Evolutionary conservation across 106 monocot genomes (phyloP), one percentile per base, ranked within the genome.

Genomic region (Apostasia ramifera): DNA sequence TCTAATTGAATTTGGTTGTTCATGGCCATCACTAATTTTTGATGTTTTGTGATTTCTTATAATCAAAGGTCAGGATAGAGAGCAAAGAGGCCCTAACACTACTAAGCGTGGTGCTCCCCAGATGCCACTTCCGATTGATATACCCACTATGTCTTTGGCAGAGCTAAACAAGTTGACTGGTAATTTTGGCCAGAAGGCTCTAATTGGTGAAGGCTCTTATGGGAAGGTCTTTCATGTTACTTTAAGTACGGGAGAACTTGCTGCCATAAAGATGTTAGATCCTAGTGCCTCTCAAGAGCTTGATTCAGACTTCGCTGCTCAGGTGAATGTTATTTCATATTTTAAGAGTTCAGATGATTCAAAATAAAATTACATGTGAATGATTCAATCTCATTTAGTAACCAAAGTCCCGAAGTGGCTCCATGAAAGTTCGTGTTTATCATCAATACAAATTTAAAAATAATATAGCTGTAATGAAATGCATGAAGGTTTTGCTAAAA

Each of bases 121-220:
- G 41, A 92, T 90, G 70, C 77, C 71, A 38, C 61, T 97, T 70
- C 86, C 89, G 13, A 98, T 98, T 12, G 92, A 92, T 37, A 61
- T 83, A n/a, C 85, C 92, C 12, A 71, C 85, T 13, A 70, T 92
- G 12, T 8, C 92, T 4, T 63, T 92, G 58, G 49, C 75, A 4
- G 97, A 98, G 59, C 78, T 98, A 47, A 85, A 82, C 57, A 72
- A 78, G 2, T 42, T 87, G 50, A 98, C 98, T 0, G 42, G 50
- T 41, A 86, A 85, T 40, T 98, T 98, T 46, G 76, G 87, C 5
- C 74, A 77, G 53, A 85, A 90, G 61, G 74, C 87, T 53, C 67
- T 98, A 40, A 52, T 93, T 38, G 98, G 98, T 9, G 98, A 98
- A 76, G 98, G 98, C 1, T 87, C 98, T 1, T 93, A 93, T 50